These are phyloP conservation scores for Globisporangium solare DNA, from an alignment of 352 stramenopile genomes.

Conservation along the genomic window DNA sequence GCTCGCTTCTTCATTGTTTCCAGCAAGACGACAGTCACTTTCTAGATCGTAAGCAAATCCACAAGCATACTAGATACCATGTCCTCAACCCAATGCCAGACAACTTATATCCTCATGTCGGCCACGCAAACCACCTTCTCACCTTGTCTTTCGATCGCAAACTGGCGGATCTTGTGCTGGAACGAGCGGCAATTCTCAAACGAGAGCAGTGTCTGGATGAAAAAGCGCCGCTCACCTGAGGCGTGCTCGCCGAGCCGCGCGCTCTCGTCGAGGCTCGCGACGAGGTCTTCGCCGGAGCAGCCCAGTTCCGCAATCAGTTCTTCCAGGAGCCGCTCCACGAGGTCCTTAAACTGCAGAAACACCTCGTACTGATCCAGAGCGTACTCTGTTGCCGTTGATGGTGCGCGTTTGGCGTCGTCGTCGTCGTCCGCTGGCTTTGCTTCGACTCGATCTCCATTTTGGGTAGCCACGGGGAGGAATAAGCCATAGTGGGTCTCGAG, in stretches of 20 bases:
- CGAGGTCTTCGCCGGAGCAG: constrained; percentile 52
- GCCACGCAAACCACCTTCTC: neutral
- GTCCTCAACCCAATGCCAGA: neutral
- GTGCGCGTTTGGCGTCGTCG: constrained; percentile 10
- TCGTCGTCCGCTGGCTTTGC: constrained; percentile 4
- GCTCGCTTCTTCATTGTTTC: neutral
- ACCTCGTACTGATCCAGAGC: constrained; percentile 54
- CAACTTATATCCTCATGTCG: too few species aligned
- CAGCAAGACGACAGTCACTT: constrained; percentile 2
- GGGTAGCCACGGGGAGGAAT: constrained; percentile 25
- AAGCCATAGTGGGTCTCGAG: constrained; percentile 46
- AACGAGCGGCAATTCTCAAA: constrained; percentile 71
- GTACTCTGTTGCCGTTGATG: constrained; percentile 20
- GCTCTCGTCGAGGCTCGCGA: constrained; percentile 42
- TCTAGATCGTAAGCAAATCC: constrained; percentile 1
- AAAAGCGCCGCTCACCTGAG: constrained; percentile 45
- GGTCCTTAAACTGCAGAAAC: constrained; percentile 71
- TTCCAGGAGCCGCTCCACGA: constrained; percentile 62
- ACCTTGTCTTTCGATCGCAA: constrained; percentile 40
- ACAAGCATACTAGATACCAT: neutral
- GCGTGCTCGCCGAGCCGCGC: constrained; percentile 24
- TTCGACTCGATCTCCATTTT: too few species aligned
- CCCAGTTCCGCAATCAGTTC: constrained; percentile 49
- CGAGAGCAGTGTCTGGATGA: constrained; percentile 68
- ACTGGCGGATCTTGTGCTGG: constrained; percentile 48